phyloP scores from a whole-genome alignment of 2,329 filamentous ascomycete species.

The Trichoderma lentiforme region DNA sequence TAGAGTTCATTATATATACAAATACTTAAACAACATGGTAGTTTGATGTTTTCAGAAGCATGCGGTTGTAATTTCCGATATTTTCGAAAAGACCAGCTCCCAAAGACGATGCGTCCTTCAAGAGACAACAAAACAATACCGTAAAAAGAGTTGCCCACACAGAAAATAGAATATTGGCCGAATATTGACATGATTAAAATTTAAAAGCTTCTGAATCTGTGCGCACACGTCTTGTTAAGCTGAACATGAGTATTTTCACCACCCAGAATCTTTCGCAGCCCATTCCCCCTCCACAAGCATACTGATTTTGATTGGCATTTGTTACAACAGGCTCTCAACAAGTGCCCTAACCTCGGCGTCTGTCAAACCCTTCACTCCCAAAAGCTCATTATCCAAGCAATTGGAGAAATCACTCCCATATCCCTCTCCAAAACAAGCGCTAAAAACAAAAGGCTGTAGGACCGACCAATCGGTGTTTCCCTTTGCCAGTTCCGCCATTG shows the following conservation, averaged over 20 bases:
- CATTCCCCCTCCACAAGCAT: background rate
- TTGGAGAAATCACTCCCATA: background rate
- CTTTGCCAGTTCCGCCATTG: background rate
- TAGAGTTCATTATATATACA: background rate
- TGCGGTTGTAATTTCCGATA: background rate
- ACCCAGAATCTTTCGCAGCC: background rate
- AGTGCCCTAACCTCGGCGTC: background rate
- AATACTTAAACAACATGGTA: background rate
- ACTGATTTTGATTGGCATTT: background rate
- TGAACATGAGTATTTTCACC: background rate
- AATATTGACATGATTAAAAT: background rate
- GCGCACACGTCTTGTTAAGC: fast-evolving
- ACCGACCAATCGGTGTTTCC: background rate
- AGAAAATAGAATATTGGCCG: background rate
- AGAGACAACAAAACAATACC: background rate
- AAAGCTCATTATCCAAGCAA: background rate
- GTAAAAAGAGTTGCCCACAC: background rate
- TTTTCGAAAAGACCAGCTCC: background rate
- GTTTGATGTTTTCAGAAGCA: background rate
- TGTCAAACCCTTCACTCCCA: background rate
- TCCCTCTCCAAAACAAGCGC: background rate
- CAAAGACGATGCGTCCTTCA: background rate
- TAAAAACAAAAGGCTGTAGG: background rate
- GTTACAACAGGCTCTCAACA: background rate
- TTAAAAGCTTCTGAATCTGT: background rate